A percentile compares a stretch with the other conserved stretches of the same genome.
Conservation (phyloP, 352 stramenopile species). For the Pilasporangium apinafurcum region DNA sequence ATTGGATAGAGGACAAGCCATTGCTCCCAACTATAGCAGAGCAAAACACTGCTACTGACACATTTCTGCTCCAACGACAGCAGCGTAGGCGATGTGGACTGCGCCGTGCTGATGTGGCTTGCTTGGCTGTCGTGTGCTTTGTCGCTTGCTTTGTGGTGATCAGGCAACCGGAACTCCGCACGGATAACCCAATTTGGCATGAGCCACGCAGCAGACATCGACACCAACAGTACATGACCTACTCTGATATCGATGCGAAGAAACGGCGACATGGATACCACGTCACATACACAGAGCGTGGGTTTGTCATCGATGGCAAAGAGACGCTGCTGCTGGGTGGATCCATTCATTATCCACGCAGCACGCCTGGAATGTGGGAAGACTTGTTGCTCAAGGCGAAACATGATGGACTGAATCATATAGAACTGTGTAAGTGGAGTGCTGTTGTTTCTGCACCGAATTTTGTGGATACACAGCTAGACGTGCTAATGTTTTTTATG, state of each 20-base stretch:
- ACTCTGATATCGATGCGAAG: slow-evolving; percentile 35
- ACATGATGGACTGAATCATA: slow-evolving; percentile 65
- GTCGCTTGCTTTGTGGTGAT: slow-evolving; percentile 46
- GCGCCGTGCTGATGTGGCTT: slow-evolving; percentile 40
- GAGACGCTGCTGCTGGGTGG: slow-evolving; percentile 53
- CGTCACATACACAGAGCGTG: slow-evolving; percentile 33
- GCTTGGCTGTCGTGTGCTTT: slow-evolving; percentile 36
- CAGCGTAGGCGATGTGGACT: no score
- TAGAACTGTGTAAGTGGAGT: slow-evolving; percentile 54
- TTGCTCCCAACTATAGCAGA: no score
- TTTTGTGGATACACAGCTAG: no score
- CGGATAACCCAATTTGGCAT: slow-evolving; percentile 29
- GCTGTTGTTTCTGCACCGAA: not conserved
- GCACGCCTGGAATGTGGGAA: slow-evolving; percentile 44
- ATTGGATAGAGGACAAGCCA: no score
- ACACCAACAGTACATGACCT: slow-evolving; percentile 44
- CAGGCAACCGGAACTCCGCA: slow-evolving; percentile 27
- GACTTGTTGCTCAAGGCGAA: slow-evolving; percentile 53
- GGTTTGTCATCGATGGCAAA: slow-evolving; percentile 55
- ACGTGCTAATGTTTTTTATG: slow-evolving; percentile 1
- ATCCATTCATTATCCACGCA: slow-evolving; percentile 63
- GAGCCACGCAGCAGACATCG: not conserved
- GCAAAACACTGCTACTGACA: no score
- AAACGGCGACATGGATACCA: slow-evolving; percentile 41
- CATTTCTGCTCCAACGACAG: no score